A percentile compares a stretch with the other conserved stretches of the same genome.
Conservation (phyloP, 2,329 filamentous ascomycete species). For the Diaporthe longicolla region DNA sequence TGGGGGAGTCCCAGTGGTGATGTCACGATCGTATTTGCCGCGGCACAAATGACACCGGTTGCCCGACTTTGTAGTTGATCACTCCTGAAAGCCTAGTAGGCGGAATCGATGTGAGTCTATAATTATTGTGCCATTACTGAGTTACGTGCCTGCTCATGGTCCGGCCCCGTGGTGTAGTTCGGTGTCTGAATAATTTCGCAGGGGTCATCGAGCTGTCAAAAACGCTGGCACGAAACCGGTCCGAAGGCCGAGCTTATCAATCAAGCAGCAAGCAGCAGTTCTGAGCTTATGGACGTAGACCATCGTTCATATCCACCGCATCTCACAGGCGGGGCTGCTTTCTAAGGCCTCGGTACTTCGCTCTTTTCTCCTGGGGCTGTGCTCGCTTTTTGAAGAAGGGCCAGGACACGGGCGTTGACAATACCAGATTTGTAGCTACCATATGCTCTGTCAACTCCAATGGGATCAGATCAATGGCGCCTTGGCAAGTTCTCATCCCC, state of each 20-base stretch:
- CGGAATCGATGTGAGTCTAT: background rate
- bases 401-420: background rate
- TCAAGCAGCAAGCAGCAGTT: background rate
- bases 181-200: background rate
- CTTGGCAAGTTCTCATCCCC: background rate
- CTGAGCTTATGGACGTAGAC: background rate
- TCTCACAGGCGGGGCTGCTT: background rate
- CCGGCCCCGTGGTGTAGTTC: background rate
- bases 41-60: background rate
- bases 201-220: background rate
- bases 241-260: constrained; percentile 32
- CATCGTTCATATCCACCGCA: background rate
- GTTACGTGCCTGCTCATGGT: background rate
- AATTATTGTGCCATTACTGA: background rate
- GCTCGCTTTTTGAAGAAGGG: background rate
- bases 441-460: too few relatives aligned
- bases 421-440: background rate
- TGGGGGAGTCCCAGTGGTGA: constrained; percentile 31
- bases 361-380: too few relatives aligned
- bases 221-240: background rate
- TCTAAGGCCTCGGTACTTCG: background rate
- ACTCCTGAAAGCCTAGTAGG: background rate
- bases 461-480: background rate
- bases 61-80: background rate
- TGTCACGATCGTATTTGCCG: constrained; percentile 6